Base-by-base conservation (phyloP, 139 green algal species). In the Volvox reticuliferus region DNA sequence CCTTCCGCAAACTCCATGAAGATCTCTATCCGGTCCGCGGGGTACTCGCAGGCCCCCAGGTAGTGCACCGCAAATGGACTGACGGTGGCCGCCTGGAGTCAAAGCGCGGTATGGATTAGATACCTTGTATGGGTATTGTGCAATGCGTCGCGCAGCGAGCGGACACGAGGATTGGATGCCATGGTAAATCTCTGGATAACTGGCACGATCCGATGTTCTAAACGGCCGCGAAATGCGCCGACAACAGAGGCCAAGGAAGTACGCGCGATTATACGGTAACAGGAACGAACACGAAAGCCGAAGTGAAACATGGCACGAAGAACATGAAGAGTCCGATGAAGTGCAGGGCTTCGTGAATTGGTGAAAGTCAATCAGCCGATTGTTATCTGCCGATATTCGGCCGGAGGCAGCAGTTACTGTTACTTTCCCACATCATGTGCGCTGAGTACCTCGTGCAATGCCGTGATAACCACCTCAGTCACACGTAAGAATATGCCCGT, bases 11-110 rank as follows among this genome's bases (percentile, higher is more conserved):
- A 77, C 82, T 87, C 61, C 30, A 67, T 87, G 22, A 87, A 77
- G 61, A 87, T 28, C 82, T 87, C 30, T 21, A 61, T 20, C 19
- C 82, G 62, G 82, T 87, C 82, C 26, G 79, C 30, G 19, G 61
- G 32, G 79, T 67, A 68, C 30, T 62, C 62, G 62, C 61, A 33
- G 9, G n/a, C 1, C 32, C 82, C 82, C n/a, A 77, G 82, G 82
- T 77, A 87, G 82, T 32, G 19, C 30, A 87, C 62, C 62, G 63
- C 22, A 33, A 78, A 87, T 32, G 82, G 82, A 17, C 62, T 63
- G 82, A 32, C 82, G 2, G 17, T 0, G 17, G 32, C 30, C 1
- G 82, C 82, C 82, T 87, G 82, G 55, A 61, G 36, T 37, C 12
- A 44, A 61, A 24, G 3, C 33, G 71, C 21, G 3, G 22, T 14